Conservation (phyloP, 2,329 filamentous ascomycete species). For the Stagonosporopsis tanaceti region DNA sequence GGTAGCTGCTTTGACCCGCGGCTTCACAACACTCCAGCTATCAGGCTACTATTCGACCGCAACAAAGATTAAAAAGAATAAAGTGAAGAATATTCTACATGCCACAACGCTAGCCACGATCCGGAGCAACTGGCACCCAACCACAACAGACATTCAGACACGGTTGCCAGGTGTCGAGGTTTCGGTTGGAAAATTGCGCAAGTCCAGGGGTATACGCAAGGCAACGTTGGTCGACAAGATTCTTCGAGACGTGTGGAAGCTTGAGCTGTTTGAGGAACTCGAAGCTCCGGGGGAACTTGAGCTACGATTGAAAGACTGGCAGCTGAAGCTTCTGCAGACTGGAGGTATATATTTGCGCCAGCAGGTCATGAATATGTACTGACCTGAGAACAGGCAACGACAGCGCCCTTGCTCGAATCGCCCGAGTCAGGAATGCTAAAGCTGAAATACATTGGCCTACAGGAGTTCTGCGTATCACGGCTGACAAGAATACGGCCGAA, state of each 20-base stretch:
- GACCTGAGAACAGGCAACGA: constrained; percentile 25
- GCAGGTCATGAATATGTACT: neutral
- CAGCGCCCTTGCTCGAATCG: constrained; percentile 37
- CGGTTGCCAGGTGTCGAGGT: constrained; percentile 37
- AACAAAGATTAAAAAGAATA: constrained; percentile 30
- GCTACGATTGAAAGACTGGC: constrained; percentile 44
- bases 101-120: constrained; percentile 25
- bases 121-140: constrained; percentile 45
- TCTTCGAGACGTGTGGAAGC: constrained; percentile 43
- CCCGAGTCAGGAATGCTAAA: constrained; percentile 37
- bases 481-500: constrained; percentile 47
- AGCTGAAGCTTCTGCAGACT: constrained; percentile 38
- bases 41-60: constrained; percentile 41
- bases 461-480: constrained; percentile 47
- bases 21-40: constrained; percentile 44
- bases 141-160: constrained; percentile 29
- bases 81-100: constrained; percentile 28
- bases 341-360: constrained; percentile 27
- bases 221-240: constrained; percentile 44
- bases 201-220: constrained; percentile 33
- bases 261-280: constrained; percentile 46
- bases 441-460: constrained; percentile 38
- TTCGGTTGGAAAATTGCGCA: constrained; percentile 10
- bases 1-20: constrained; percentile 28
- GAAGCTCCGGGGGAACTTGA: constrained; percentile 48